These are phyloP conservation scores for Ophiosphaerella narmari DNA, from an alignment of 2,329 filamentous ascomycete species.

Conservation along the genomic window DNA sequence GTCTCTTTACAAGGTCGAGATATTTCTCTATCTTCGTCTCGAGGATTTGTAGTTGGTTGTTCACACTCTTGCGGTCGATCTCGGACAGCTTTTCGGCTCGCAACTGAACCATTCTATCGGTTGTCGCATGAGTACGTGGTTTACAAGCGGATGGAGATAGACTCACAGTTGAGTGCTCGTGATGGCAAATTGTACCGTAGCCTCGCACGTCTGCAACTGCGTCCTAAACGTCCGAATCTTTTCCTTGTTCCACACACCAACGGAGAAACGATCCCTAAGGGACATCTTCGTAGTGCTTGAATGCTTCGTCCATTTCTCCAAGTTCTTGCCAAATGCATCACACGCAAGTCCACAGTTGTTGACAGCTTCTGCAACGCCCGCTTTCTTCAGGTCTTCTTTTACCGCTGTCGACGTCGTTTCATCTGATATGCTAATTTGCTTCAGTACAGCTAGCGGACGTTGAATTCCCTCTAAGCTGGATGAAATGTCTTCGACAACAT, in stretches of 20 bases:
- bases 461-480: conserved; percentile 11
- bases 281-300: conserved; percentile 11
- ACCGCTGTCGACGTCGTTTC: conserved; percentile 2
- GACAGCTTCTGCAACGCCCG: conserved; percentile 16
- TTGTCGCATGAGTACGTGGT: neutral
- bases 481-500: conserved; percentile 10
- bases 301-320: conserved; percentile 18
- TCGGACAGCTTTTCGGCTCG: conserved; percentile 8
- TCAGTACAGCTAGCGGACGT: conserved; percentile 14
- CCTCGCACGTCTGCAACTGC: conserved; percentile 11
- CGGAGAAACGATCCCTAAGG: conserved; percentile 11
- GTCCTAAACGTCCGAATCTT: conserved; percentile 13
- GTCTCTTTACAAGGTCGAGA: conserved; percentile 8
- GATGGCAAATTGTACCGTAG: conserved; percentile 14
- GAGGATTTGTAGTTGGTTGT: conserved; percentile 9
- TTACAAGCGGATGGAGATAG: neutral
- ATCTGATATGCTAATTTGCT: conserved; percentile 7
- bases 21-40: conserved; percentile 15
- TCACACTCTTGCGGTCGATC: neutral
- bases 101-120: conserved; percentile 11
- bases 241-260: conserved; percentile 18
- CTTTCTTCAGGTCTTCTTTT: conserved; percentile 12
- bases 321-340: conserved; percentile 10
- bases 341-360: conserved; percentile 14
- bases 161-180: conserved; percentile 16